These are phyloP conservation scores for Colletotrichum sublineola DNA, from an alignment of 2,329 filamentous ascomycete species.

Conservation along the genomic window DNA sequence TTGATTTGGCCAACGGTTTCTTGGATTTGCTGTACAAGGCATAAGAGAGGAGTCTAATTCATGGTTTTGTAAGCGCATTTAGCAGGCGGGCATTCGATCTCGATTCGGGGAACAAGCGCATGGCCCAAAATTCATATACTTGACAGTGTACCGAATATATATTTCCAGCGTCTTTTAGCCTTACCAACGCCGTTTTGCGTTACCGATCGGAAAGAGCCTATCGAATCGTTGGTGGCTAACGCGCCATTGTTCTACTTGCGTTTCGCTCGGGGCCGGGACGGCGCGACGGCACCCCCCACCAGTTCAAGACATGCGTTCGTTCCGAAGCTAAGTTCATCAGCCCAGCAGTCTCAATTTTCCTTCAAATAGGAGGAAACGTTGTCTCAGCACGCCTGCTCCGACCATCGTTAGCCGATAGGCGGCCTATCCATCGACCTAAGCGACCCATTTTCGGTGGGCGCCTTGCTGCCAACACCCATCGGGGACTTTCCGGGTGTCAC, in stretches of 20 bases:
- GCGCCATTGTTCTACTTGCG: not conserved
- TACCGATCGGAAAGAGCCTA: constrained; percentile 1
- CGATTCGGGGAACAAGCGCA: constrained; percentile 23
- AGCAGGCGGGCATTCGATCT: constrained; percentile 33
- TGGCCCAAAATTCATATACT: constrained; percentile 14
- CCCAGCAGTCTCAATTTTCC: not conserved
- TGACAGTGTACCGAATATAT: constrained; percentile 25
- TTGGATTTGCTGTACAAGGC: constrained; percentile 94
- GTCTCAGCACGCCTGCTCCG: constrained; percentile 23
- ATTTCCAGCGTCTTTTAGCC: constrained; percentile 15
- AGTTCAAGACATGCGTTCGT: constrained; percentile 20
- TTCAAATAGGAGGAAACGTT: not conserved
- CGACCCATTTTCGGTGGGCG: constrained; percentile 29
- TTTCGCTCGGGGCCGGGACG: not conserved
- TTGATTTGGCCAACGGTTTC: constrained; percentile 90
- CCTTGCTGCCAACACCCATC: constrained; percentile 28
- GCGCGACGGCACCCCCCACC: constrained; percentile 17
- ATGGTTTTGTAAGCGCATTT: constrained; percentile 33
- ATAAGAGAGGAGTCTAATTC: constrained; percentile 50
- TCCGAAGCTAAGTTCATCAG: not conserved
- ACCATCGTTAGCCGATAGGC: constrained; percentile 4
- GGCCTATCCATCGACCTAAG: not conserved
- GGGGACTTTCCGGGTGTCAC: constrained; percentile 25
- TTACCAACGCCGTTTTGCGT: not conserved
- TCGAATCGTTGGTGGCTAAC: not conserved